phyloP scores from a whole-genome alignment of 257 asterid species.

The Solanum medicagineum region DNA sequence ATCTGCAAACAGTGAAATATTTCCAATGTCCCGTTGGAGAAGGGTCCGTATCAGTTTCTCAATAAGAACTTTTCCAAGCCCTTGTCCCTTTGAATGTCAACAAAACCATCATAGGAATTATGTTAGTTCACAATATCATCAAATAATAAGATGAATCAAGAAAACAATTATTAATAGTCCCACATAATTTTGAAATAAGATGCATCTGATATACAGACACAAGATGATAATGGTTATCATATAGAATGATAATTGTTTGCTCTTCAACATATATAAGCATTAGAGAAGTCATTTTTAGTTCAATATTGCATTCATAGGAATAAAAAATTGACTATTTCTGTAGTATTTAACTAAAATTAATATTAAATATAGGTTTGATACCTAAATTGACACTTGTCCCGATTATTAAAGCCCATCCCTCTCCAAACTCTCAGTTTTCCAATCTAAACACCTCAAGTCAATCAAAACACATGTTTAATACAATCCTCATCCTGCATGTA shows the following conservation, averaged over 20 bases:
- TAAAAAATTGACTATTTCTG: neutral
- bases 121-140: neutral
- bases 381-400: neutral
- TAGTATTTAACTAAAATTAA: neutral
- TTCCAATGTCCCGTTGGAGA: constrained; percentile 83
- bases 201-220: neutral
- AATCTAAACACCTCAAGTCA: neutral
- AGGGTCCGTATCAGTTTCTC: constrained; percentile 82
- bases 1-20: constrained; percentile 87
- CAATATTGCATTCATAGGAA: neutral
- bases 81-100: constrained; percentile 61
- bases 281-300: neutral
- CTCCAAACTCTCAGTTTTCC: neutral
- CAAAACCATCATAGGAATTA: neutral
- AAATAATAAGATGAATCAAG: neutral
- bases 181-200: neutral
- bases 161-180: neutral
- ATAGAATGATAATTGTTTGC: neutral
- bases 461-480: neutral
- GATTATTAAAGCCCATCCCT: neutral
- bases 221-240: neutral
- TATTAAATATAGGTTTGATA: neutral
- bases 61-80: constrained; percentile 81
- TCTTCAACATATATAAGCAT: neutral
- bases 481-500: neutral